Conservation (phyloP, 2,329 filamentous ascomycete genomes). For the Trichophyton verrucosum region DNA sequence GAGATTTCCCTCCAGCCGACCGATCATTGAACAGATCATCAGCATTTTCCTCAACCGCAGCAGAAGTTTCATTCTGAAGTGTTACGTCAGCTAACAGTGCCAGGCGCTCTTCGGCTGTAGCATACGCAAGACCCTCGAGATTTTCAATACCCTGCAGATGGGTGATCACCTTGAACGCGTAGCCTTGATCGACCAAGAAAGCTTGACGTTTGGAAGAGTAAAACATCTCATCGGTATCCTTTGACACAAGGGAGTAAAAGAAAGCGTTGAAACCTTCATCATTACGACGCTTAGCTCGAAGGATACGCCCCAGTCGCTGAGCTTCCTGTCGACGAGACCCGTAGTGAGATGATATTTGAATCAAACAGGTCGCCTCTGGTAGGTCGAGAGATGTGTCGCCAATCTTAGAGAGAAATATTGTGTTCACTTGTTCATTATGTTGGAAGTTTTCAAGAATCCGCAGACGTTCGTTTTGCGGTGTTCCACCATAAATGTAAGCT, state of each 20-base stretch:
- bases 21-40: conserved; percentile 55
- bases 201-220: conserved; percentile 95
- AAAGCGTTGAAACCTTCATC: conserved; percentile 99
- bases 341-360: conserved; percentile 95
- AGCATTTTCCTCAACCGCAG: conserved; percentile 56
- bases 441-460: conserved; percentile 89
- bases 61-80: conserved; percentile 67
- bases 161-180: conserved; percentile 98
- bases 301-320: conserved; percentile 80
- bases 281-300: conserved; percentile 87
- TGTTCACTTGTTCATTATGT: conserved; percentile 79
- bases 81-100: conserved; percentile 83
- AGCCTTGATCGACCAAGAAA: conserved; percentile 94
- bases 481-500: conserved; percentile 83
- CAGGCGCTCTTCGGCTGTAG: conserved; percentile 63
- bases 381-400: conserved; percentile 96
- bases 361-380: conserved; percentile 89
- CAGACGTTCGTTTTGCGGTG: conserved; percentile 71
- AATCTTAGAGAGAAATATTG: conserved; percentile 92
- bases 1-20: conserved; percentile 31
- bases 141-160: conserved; percentile 84
- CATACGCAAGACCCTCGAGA: conserved; percentile 67
- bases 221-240: conserved; percentile 96
- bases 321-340: conserved; percentile 94
- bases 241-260: conserved; percentile 94